Base-by-base conservation (phyloP, 345 rosid genomes). In the Populus simonii region DNA sequence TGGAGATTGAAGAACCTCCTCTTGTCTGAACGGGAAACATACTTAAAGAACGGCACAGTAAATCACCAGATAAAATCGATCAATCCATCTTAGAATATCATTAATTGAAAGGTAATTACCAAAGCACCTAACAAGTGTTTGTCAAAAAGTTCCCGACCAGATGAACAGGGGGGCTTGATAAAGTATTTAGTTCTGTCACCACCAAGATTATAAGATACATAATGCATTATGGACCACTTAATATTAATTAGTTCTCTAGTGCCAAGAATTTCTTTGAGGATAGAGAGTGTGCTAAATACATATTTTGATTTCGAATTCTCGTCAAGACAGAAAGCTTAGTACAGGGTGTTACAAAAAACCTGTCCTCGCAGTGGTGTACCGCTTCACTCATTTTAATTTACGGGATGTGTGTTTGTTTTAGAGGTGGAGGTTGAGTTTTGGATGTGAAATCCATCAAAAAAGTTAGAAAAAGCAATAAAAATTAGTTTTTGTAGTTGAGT, bases 81-180 rank as follows among this genome's bases (percentile, higher is more conserved):
- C 15, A 45, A 45, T 45, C 15, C 6, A 16, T 45, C 17, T 5
- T 13, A 45, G 51, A 45, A 45, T 45, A 45, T 45, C 51, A 45
- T 27, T 25, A 29, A 66, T 27, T 29, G 33, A n/a, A 29, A 25
- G 13, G 35, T 33, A 66, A 66, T 25, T 31, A 66, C 25, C n/a
- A 11, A 66, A 10, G 38, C 36, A 66, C 38, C 39, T 66, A 29
- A 66, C 33, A 66, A 66, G 68, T 31, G 33, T 31, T 38, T n/a
- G 38, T 12, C 10, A 49, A 49, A 66, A 66, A 31, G 29, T 33
- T 74, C 13, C 78, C 62, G 77, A 74, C 77, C 61, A 43, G 38
- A 45, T 65, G 59, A 65, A 4, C 38, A 41, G 76, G 39, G 77
- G 38, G 69, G 16, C 17, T 31, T 45, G 9, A 49, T 39, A 67